These are phyloP conservation scores for Coccomyxa subellipsoidea DNA, from an alignment of 163 green algal species.

Conservation along the genomic window DNA sequence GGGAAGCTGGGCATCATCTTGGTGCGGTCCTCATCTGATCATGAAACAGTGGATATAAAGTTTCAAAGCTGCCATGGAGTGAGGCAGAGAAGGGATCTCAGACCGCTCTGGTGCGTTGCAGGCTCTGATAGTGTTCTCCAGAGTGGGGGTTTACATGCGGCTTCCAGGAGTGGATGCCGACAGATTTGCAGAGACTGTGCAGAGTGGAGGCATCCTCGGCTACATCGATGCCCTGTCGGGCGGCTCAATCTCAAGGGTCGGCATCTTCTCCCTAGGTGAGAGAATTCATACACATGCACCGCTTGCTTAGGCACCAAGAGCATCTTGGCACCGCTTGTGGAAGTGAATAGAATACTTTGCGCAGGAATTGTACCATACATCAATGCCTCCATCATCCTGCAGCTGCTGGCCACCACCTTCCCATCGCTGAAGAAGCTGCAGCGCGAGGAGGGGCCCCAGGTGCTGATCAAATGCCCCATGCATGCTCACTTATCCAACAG, in stretches of 20 bases:
- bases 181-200: conserved; percentile 74
- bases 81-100: too few species aligned
- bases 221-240: conserved; percentile 92
- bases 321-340: too few species aligned
- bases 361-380: conserved; percentile 97
- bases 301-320: too few species aligned
- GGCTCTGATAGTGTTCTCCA: conserved; percentile 76
- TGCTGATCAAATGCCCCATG: neutral
- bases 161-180: conserved; percentile 91
- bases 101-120: too few species aligned
- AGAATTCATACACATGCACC: too few species aligned
- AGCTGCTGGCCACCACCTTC: conserved; percentile 86
- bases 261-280: conserved; percentile 87
- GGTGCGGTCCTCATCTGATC: conserved; percentile 18
- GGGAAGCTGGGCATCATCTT: conserved; percentile 74
- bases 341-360: neutral
- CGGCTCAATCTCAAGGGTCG: conserved; percentile 88
- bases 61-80: too few species aligned
- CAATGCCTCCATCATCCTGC: conserved; percentile 96
- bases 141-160: conserved; percentile 91
- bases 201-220: conserved; percentile 71
- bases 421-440: conserved; percentile 92
- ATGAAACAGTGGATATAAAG: too few species aligned
- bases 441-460: conserved; percentile 86
- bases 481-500: neutral